Evolutionary conservation across 2,329 filamentous ascomycete genomes (phyloP).

Genomic region (Fusarium citri): DNA sequence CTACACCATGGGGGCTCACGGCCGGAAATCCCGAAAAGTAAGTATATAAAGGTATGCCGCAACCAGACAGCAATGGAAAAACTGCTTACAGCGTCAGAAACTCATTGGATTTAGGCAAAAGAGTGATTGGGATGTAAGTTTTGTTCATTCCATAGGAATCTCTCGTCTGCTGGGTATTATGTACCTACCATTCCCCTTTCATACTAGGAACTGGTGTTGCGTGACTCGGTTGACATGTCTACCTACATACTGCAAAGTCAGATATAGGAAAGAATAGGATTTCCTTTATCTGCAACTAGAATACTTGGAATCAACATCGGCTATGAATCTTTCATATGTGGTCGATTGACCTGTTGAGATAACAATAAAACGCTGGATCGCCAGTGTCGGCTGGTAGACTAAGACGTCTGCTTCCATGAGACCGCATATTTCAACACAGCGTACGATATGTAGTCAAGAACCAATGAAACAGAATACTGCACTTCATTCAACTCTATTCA

Average conservation of each 20-base stretch:
- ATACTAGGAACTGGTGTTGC: not conserved
- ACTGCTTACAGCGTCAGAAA: too few species aligned
- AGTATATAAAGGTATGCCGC: not conserved
- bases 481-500: not conserved
- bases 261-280: not conserved
- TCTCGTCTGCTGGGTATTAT: not conserved
- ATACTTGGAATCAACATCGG: accelerated
- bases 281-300: not conserved
- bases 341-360: too few species aligned
- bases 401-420: not conserved
- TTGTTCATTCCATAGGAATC: too few species aligned
- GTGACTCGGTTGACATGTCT: not conserved
- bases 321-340: not conserved
- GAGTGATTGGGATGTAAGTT: not conserved
- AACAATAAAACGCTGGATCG: not conserved
- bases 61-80: accelerated
- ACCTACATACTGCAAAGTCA: not conserved
- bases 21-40: not conserved
- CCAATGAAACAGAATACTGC: not conserved
- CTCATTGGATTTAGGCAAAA: not conserved
- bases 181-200: not conserved
- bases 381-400: not conserved
- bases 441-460: not conserved
- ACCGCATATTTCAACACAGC: not conserved
- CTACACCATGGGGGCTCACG: conserved; percentile 37